Percentiles rank a stretch among this genome's conserved stretches.
Conservation (phyloP, 2,329 filamentous ascomycete genomes). For the Monilinia aucupariae region DNA sequence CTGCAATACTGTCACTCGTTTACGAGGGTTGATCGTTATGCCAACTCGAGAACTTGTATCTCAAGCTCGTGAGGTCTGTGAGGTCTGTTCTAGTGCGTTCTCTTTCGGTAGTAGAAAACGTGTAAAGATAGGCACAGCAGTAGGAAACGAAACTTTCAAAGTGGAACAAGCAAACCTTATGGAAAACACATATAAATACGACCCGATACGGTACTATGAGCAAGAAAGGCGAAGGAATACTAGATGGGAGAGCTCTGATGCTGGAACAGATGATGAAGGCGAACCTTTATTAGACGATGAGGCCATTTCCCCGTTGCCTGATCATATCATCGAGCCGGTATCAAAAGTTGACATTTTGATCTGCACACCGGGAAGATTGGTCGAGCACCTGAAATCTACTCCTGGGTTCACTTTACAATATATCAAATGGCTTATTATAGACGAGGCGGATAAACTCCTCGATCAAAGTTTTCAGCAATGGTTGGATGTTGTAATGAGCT, state of each 20-base stretch:
- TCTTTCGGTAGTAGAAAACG: slow-evolving; percentile 53
- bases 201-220: slow-evolving; percentile 53
- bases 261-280: slow-evolving; percentile 41
- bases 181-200: slow-evolving; percentile 61
- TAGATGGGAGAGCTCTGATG: slow-evolving; percentile 44
- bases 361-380: slow-evolving; percentile 84
- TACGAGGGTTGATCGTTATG: slow-evolving; percentile 79
- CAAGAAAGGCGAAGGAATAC: slow-evolving; percentile 38
- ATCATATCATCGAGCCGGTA: slow-evolving; percentile 58
- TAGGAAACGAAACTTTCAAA: slow-evolving; percentile 72
- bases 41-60: slow-evolving; percentile 86
- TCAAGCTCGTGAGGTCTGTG: slow-evolving; percentile 75
- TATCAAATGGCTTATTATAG: slow-evolving; percentile 83
- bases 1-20: slow-evolving; percentile 54
- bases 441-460: slow-evolving; percentile 88
- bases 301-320: slow-evolving; percentile 42
- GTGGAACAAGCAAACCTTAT: slow-evolving; percentile 59
- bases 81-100: slow-evolving; percentile 63
- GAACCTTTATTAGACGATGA: slow-evolving; percentile 35
- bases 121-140: slow-evolving; percentile 72
- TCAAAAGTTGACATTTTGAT: slow-evolving; percentile 84
- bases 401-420: slow-evolving; percentile 73
- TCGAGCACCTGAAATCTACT: slow-evolving; percentile 84
- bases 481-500: slow-evolving; percentile 67
- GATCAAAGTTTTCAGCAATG: slow-evolving; percentile 92